These are phyloP conservation scores for Naegleria fowleri DNA, from an alignment of 208 protist genomes.

Conservation along the genomic window DNA sequence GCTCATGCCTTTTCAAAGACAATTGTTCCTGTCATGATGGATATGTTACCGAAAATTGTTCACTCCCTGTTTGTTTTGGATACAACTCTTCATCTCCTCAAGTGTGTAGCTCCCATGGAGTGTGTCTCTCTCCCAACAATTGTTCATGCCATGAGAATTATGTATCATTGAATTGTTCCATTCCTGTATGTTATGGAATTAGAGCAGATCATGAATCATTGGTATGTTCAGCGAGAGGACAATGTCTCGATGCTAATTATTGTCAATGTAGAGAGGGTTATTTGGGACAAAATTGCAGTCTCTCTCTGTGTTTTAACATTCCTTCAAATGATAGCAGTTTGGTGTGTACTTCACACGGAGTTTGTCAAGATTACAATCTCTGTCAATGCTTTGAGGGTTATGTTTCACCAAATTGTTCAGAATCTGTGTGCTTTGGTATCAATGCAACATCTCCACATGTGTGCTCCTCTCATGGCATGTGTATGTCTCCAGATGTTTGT, in stretches of 20 bases:
- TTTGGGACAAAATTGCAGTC: neutral
- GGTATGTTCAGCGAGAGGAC: neutral
- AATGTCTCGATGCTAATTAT: neutral
- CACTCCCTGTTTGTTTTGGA: neutral
- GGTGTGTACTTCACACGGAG: neutral
- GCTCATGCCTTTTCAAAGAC: neutral
- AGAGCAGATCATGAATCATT: neutral
- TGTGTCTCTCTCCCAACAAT: neutral
- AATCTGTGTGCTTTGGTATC: neutral
- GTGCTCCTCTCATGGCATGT: neutral
- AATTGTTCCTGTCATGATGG: neutral
- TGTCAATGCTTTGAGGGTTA: neutral
- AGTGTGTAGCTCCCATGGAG: neutral
- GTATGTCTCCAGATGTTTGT: neutral
- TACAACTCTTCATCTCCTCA: neutral
- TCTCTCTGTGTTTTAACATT: neutral
- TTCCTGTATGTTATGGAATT: slow-evolving; percentile 2
- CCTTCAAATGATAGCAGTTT: neutral
- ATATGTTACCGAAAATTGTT: neutral
- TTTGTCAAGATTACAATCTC: neutral
- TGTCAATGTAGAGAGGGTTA: neutral
- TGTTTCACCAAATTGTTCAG: neutral
- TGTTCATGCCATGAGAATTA: neutral
- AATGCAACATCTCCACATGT: neutral
- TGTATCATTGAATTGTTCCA: neutral